Evolutionary conservation across 352 stramenopile genomes (phyloP).

Genomic region (Phytophthora crassamura): DNA sequence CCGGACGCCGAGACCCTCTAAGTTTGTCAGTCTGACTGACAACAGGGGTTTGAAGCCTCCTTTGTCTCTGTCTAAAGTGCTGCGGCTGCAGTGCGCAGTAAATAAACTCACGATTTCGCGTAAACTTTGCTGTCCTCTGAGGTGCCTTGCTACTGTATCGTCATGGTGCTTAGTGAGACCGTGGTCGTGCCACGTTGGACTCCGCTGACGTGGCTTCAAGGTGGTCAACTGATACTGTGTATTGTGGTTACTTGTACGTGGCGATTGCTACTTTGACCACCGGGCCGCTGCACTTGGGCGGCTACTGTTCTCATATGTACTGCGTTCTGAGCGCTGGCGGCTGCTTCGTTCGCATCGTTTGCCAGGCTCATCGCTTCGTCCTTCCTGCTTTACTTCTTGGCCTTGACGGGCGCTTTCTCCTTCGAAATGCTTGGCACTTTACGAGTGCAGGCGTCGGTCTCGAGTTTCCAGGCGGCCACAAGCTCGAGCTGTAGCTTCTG

Average conservation of each 20-base stretch:
- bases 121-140: neutral
- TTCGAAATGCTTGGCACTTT: neutral
- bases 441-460: conserved; percentile 19
- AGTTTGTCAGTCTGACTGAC: conserved; percentile 2
- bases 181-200: conserved; percentile 2
- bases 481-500: conserved; percentile 35
- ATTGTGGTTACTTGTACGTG: conserved; percentile 36
- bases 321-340: conserved; percentile 17
- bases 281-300: conserved; percentile 14
- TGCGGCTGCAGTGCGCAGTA: conserved; percentile 26
- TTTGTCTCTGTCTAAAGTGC: conserved; percentile 21
- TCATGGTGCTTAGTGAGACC: conserved; percentile 16
- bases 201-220: conserved; percentile 27
- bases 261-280: conserved; percentile 29
- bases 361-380: conserved; percentile 19
- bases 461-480: conserved; percentile 16
- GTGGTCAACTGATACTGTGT: conserved; percentile 34
- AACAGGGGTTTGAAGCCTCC: conserved; percentile 9
- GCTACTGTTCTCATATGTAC: conserved; percentile 30
- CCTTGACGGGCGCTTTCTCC: conserved; percentile 9
- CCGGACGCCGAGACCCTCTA: conserved; percentile 56
- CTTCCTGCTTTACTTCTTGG: conserved; percentile 21
- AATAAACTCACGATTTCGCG: conserved; percentile 34
- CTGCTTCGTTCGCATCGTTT: conserved; percentile 40
- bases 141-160: neutral